Conservation (phyloP, 169 alveolate species). For the Amoebophrya sp. region DNA sequence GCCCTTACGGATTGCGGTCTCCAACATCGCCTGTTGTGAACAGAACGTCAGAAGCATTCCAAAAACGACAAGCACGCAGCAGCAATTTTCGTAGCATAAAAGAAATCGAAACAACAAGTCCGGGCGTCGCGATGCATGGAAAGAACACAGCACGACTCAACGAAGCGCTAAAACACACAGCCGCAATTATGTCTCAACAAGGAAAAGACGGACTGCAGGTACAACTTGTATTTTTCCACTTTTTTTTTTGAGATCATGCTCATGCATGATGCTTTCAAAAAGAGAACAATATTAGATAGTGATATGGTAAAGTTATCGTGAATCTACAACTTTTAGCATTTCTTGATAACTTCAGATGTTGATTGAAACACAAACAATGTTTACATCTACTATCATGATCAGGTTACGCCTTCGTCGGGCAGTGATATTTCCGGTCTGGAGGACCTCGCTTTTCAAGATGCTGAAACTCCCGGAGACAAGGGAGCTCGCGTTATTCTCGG, state of each 20-base stretch:
- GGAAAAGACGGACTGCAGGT: no score
- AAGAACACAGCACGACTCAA: not conserved
- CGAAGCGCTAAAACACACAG: not conserved
- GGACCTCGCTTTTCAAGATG: no score
- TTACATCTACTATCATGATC: no score
- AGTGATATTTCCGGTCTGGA: no score
- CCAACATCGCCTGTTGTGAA: not conserved
- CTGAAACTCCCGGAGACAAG: no score
- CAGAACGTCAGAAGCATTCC: not conserved
- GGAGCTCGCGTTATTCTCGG: no score
- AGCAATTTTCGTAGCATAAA: not conserved
- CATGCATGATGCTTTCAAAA: not conserved
- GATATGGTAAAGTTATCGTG: not conserved
- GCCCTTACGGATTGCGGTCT: not conserved
- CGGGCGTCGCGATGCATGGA: not conserved
- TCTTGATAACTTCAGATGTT: no score
- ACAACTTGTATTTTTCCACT: no score
- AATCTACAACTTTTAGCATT: not conserved
- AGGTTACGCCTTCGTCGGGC: no score
- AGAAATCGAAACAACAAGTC: not conserved
- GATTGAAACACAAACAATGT: no score
- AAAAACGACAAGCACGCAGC: not conserved
- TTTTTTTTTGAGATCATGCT: no score
- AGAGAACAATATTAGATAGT: not conserved
- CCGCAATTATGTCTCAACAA: not conserved